Percentiles rank a stretch among this genome's conserved stretches.
Evolutionary conservation across 2,329 filamentous ascomycete species (phyloP).

Genomic region (Fusarium burgessii): DNA sequence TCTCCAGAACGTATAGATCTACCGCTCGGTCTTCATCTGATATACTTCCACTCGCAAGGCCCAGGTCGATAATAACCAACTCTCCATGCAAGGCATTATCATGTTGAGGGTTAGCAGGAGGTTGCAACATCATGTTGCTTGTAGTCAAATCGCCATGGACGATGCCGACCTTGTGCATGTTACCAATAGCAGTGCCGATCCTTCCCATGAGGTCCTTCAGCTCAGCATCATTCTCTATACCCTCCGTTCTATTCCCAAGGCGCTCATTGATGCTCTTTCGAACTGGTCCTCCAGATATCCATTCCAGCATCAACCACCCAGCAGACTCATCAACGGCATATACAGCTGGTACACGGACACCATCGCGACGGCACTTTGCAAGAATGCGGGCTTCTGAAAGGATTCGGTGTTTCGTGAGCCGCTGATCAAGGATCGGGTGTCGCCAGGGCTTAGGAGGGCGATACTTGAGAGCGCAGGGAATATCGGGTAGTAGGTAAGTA

Average conservation of each 20-base stretch:
- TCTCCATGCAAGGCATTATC: slow-evolving; percentile 69
- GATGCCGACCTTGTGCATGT: slow-evolving; percentile 84
- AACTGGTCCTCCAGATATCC: slow-evolving; percentile 80
- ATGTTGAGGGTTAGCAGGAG: slow-evolving; percentile 40
- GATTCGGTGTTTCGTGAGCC: slow-evolving; percentile 87
- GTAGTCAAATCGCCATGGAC: slow-evolving; percentile 97
- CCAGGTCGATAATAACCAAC: slow-evolving; percentile 94
- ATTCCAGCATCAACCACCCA: slow-evolving; percentile 87
- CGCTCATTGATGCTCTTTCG: slow-evolving; percentile 76
- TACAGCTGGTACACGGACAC: slow-evolving; percentile 84
- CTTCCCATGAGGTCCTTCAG: slow-evolving; percentile 74
- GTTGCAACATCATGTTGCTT: slow-evolving; percentile 90
- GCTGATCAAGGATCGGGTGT: slow-evolving; percentile 87
- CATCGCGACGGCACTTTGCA: slow-evolving; percentile 80
- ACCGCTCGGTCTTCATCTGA: slow-evolving; percentile 95
- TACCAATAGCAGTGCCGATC: slow-evolving; percentile 78
- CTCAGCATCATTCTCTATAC: slow-evolving; percentile 58
- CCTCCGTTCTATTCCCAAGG: slow-evolving; percentile 63
- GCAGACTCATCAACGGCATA: slow-evolving; percentile 73
- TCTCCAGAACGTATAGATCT: slow-evolving; percentile 93
- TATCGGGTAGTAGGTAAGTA: slow-evolving; percentile 75
- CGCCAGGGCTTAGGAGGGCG: slow-evolving; percentile 92
- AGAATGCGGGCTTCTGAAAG: slow-evolving; percentile 90
- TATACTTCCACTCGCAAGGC: slow-evolving; percentile 82
- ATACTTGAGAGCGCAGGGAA: slow-evolving; percentile 87